Conservation (phyloP, 306 rosid species). For the Myrica gale region DNA sequence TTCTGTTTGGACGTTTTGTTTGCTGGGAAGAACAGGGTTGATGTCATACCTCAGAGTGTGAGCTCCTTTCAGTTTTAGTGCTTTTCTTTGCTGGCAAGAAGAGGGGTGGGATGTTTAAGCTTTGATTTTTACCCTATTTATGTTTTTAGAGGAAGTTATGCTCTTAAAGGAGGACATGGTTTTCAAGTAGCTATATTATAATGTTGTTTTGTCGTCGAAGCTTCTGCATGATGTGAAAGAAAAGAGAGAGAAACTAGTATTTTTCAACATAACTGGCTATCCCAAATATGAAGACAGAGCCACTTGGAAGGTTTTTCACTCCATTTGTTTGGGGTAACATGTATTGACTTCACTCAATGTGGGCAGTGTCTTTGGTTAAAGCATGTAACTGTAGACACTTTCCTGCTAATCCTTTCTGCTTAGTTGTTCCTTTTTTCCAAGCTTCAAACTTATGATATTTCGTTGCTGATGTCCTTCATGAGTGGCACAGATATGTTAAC, state of each 20-base stretch:
- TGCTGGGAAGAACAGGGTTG: constrained; percentile 1
- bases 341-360: neutral
- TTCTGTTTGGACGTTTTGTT: neutral
- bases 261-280: neutral
- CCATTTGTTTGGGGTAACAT: neutral
- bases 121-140: neutral
- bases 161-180: neutral
- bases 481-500: constrained; percentile 12
- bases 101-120: neutral
- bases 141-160: neutral
- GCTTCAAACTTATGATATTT: constrained; percentile 1
- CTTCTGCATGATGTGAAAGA: neutral
- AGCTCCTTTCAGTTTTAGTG: neutral
- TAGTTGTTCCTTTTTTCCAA: neutral
- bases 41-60: neutral
- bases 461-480: neutral
- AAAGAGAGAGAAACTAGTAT: neutral
- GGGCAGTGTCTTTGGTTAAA: neutral
- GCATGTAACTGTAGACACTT: neutral
- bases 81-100: constrained; percentile 2
- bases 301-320: neutral
- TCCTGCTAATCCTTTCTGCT: neutral
- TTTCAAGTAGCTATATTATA: neutral
- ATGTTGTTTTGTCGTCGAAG: neutral
- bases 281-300: neutral